Evolutionary conservation across 768 basidiomycete genomes (phyloP).

Genomic region (Ramaria rubella): DNA sequence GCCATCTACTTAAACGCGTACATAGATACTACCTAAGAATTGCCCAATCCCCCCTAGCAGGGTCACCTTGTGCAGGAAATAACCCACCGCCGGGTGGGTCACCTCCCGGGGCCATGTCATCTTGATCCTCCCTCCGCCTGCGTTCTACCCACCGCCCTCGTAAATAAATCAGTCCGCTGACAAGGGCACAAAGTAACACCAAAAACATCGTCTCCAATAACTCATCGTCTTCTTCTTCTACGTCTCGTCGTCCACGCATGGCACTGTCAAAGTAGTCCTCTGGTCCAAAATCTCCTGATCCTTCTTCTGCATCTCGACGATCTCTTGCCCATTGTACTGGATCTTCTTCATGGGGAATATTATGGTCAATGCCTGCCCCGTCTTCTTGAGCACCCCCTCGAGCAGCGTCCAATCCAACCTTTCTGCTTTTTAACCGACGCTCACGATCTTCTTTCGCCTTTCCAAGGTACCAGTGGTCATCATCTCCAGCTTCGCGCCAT

Average conservation of each 20-base stretch:
- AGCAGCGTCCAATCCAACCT: slow-evolving; percentile 9
- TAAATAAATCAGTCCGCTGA: slow-evolving; percentile 71
- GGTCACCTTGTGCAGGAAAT: slow-evolving; percentile 60
- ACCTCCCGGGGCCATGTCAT: slow-evolving; percentile 27
- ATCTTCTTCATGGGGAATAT: slow-evolving; percentile 53
- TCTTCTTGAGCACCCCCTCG: slow-evolving; percentile 1
- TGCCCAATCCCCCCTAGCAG: slow-evolving; percentile 60
- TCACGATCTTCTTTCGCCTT: slow-evolving; percentile 64
- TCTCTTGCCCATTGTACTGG: slow-evolving; percentile 79
- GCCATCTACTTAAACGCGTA: no score
- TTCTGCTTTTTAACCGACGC: slow-evolving; percentile 7
- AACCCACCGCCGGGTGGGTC: slow-evolving; percentile 31
- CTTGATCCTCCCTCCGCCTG: slow-evolving; percentile 54
- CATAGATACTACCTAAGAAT: slow-evolving; percentile 50
- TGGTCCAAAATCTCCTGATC: slow-evolving; percentile 67
- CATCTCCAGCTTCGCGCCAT: slow-evolving; percentile 58
- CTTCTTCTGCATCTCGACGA: slow-evolving; percentile 64
- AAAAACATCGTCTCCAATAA: slow-evolving; percentile 77
- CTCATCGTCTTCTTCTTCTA: slow-evolving; percentile 64
- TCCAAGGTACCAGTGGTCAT: slow-evolving; percentile 76
- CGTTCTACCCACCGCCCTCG: slow-evolving; percentile 73
- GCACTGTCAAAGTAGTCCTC: slow-evolving; percentile 79
- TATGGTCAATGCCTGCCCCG: neutral
- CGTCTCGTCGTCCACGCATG: slow-evolving; percentile 43
- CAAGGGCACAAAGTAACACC: slow-evolving; percentile 61